Percentiles rank a stretch among this genome's conserved stretches.
These are phyloP conservation scores for Penicillium steckii DNA, from an alignment of 495 filamentous ascomycete genomes.

Conservation along the genomic window DNA sequence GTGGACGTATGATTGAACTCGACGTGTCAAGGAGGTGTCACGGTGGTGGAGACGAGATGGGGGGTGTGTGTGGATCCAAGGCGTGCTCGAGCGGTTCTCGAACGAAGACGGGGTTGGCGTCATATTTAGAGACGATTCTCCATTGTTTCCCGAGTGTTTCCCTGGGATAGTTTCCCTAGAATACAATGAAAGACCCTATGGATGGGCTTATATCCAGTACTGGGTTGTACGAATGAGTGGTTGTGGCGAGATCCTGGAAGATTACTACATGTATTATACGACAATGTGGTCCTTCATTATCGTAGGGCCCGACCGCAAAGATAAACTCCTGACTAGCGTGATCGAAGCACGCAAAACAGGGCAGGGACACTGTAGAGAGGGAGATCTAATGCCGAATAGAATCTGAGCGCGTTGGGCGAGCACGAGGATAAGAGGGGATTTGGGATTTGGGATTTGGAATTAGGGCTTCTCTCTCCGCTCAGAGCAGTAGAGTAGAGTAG, in stretches of 20 bases:
- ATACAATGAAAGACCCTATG: too few species aligned
- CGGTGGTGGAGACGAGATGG: constrained; percentile 1
- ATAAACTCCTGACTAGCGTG: not conserved
- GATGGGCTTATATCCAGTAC: too few species aligned
- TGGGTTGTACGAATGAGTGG: not conserved
- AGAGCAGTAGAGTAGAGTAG: too few species aligned
- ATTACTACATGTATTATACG: too few species aligned
- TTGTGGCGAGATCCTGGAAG: too few species aligned
- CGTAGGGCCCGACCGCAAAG: not conserved
- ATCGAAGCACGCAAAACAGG: not conserved
- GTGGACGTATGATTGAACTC: constrained; percentile 1
- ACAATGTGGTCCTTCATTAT: too few species aligned
- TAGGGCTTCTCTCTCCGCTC: too few species aligned
- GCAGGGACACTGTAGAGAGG: too few species aligned
- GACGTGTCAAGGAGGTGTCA: constrained; percentile 27
- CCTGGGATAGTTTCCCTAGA: too few species aligned
- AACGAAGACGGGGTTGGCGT: not conserved
- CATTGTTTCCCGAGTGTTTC: too few species aligned
- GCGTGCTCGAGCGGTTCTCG: constrained; percentile 3
- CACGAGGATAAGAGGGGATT: not conserved
- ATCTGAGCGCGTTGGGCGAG: not conserved
- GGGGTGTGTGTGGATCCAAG: not conserved
- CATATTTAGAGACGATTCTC: not conserved
- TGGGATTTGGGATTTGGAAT: too few species aligned
- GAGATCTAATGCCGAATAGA: not conserved